A percentile compares a stretch with the other conserved stretches of the same genome.
Conservation (phyloP, 129 eudicot genomes). For the Daucus carota region DH1_v3.0 NC_030384.2:34319501-34320000, state of each 20-base stretch:
- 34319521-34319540: not conserved
- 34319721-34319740: not conserved
- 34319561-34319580: not conserved
- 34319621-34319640: not conserved
- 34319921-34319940: not conserved
- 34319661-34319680: constrained; percentile 20
- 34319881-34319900: not conserved
- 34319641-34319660: constrained; percentile 4
- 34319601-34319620: constrained; percentile 14
- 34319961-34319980: too few relatives aligned
- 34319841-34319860: not conserved
- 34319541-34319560: not conserved
- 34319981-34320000: too few relatives aligned
- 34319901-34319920: not conserved
- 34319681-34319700: not conserved
- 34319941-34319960: not conserved
- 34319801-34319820: too few relatives aligned
- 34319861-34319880: not conserved
- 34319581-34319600: not conserved
- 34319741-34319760: not conserved
- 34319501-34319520: not conserved
- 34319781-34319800: not conserved
- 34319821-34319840: too few relatives aligned
- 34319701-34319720: not conserved
- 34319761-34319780: not conserved